Evolutionary conservation across 2,329 filamentous ascomycete species (phyloP).

Genomic region (Claviceps spartinae): DNA sequence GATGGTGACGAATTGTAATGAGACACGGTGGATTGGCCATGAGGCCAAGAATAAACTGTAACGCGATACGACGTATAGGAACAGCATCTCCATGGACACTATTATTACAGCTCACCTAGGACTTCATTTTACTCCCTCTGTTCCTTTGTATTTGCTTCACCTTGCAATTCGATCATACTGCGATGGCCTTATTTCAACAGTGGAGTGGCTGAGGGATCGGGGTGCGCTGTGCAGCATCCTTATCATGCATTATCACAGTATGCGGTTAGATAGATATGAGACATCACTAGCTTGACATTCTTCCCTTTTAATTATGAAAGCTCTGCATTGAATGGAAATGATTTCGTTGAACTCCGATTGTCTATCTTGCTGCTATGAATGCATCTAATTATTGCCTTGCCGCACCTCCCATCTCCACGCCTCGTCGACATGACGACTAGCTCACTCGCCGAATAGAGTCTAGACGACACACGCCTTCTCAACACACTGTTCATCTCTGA

Average conservation of each 20-base stretch:
- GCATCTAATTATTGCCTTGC: not conserved
- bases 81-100: not conserved
- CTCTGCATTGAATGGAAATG: not conserved
- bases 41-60: not conserved
- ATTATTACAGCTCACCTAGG: not conserved
- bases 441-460: constrained; percentile 50
- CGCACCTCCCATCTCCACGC: not conserved
- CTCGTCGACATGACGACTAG: not conserved
- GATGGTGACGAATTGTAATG: constrained; percentile 28
- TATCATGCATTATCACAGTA: not conserved
- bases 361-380: not conserved
- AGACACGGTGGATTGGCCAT: not conserved
- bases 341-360: not conserved
- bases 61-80: not conserved
- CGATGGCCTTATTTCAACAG: not conserved
- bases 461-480: constrained; percentile 55
- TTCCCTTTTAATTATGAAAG: not conserved
- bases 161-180: not conserved
- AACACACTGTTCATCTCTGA: constrained; percentile 97
- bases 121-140: not conserved
- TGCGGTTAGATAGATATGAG: not conserved
- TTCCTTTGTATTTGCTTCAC: not conserved
- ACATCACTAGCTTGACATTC: not conserved
- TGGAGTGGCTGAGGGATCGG: not conserved
- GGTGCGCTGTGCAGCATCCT: not conserved